These are phyloP conservation scores for Nicotiana otophora DNA, from an alignment of 257 asterid species.

Conservation along the genomic window DNA sequence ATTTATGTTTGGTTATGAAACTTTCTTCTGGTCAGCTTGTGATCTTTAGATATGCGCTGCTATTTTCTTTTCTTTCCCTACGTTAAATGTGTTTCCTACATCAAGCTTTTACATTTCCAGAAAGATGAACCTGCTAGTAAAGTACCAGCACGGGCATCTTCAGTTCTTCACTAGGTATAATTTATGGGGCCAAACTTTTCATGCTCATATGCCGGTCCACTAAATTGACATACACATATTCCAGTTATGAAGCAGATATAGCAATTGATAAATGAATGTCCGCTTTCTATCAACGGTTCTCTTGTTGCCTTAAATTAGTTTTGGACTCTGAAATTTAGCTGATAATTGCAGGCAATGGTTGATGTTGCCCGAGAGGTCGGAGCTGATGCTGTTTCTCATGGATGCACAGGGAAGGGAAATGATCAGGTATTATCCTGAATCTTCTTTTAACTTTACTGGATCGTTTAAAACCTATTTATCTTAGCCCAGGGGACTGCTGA, in stretches of 20 bases:
- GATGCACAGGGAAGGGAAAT: constrained; percentile 98
- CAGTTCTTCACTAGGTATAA: neutral
- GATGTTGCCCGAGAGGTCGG: constrained; percentile 98
- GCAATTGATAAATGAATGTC: neutral
- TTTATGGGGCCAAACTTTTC: neutral
- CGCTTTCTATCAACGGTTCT: neutral
- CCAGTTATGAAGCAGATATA: neutral
- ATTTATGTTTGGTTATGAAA: neutral
- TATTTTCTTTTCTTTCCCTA: neutral
- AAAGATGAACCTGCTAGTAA: constrained; percentile 2
- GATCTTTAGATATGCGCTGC: neutral
- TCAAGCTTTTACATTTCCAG: neutral
- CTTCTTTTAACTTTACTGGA: neutral
- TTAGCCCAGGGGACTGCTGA: neutral
- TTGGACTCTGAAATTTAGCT: constrained; percentile 7
- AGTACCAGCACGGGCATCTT: neutral
- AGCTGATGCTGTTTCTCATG: constrained; percentile 98
- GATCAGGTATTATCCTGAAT: constrained; percentile 59
- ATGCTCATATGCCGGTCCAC: neutral
- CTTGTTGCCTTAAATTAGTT: neutral
- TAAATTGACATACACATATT: neutral
- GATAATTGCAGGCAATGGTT: constrained; percentile 84
- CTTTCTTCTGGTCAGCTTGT: neutral
- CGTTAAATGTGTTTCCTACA: neutral
- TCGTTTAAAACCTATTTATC: neutral